These are phyloP conservation scores for Lentinula sp. DNA, from an alignment of 768 basidiomycete genomes.

Conservation along the genomic window DNA sequence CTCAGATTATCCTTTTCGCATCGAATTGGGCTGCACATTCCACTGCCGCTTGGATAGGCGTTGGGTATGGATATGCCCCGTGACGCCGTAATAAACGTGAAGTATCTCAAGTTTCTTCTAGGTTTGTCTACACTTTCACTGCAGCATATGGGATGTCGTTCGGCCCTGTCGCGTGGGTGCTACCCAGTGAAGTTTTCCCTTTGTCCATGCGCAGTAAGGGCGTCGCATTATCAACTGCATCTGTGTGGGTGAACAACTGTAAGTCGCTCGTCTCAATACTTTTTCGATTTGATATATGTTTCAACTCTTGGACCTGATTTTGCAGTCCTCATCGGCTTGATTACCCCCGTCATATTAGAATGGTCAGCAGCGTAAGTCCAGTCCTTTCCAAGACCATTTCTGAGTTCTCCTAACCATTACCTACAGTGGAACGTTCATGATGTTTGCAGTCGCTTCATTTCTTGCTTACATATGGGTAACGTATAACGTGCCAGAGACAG, in stretches of 20 bases:
- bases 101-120: conserved; percentile 14
- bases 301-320: too few relatives aligned
- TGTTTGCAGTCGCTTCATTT: conserved; percentile 61
- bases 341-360: conserved; percentile 64
- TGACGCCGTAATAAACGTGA: not conserved
- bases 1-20: conserved; percentile 42
- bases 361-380: conserved; percentile 51
- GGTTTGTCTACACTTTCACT: conserved; percentile 70
- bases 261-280: conserved; percentile 11
- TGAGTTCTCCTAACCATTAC: not conserved
- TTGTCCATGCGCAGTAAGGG: conserved; percentile 75
- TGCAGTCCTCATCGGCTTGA: conserved; percentile 67
- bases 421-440: conserved; percentile 58
- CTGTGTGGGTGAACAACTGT: conserved; percentile 88
- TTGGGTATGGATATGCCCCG: conserved; percentile 38
- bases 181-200: conserved; percentile 81
- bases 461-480: conserved; percentile 69
- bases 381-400: not conserved
- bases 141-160: conserved; percentile 72
- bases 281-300: not conserved
- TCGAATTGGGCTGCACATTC: conserved; percentile 54
- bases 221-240: conserved; percentile 77
- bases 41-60: conserved; percentile 61
- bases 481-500: conserved; percentile 68
- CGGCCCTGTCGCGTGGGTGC: conserved; percentile 80